phyloP scores from a whole-genome alignment of 768 basidiomycete species.

The Lactarius sp. region DNA sequence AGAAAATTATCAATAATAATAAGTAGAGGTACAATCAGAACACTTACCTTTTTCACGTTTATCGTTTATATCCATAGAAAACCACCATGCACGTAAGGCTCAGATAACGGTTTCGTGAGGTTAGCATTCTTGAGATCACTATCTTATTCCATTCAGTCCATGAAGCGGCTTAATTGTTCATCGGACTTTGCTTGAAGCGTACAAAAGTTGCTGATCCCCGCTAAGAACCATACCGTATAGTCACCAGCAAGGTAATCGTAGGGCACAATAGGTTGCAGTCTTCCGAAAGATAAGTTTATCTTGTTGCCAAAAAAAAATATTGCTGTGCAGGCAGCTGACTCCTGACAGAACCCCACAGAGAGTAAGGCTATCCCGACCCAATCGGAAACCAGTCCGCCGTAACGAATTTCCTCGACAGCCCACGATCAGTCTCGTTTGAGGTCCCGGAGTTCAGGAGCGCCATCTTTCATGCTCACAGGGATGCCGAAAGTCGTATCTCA shows the following conservation, averaged over 20 bases:
- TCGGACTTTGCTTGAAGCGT: neutral
- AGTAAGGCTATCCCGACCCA: neutral
- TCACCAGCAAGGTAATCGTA: neutral
- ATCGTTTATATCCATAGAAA: neutral
- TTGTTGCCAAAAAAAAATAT: neutral
- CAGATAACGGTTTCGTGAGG: neutral
- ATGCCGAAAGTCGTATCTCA: neutral
- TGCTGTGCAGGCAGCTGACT: neutral
- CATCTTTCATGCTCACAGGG: neutral
- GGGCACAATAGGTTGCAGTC: neutral
- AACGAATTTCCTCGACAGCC: neutral
- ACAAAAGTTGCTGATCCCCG: neutral
- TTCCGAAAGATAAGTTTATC: neutral
- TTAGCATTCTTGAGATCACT: neutral
- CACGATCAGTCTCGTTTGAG: constrained; percentile 2
- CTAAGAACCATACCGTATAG: neutral
- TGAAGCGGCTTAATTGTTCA: neutral
- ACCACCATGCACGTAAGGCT: neutral
- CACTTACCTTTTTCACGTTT: neutral
- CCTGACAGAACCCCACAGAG: constrained; percentile 1
- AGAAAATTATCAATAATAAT: neutral
- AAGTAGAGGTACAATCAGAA: neutral
- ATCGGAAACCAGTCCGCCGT: constrained; percentile 4
- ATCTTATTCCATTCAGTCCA: neutral
- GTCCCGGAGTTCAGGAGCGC: neutral